Conservation (phyloP, 495 filamentous ascomycete genomes). For the Penicillium chermesinum region DNA sequence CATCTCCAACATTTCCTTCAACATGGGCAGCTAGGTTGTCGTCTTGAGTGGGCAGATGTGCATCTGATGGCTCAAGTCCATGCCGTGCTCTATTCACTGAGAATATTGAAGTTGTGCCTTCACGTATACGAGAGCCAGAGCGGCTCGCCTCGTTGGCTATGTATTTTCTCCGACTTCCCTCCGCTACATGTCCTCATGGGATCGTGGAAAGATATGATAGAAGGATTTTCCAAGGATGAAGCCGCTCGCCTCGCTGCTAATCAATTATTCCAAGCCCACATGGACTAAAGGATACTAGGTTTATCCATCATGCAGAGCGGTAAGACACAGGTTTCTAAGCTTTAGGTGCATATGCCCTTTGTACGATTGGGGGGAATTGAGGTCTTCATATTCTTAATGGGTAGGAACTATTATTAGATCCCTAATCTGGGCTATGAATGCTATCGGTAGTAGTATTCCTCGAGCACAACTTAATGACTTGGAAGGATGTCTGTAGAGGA, state of each 20-base stretch:
- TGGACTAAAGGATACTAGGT: not conserved
- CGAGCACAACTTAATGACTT: too few species aligned
- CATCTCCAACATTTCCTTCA: conserved; percentile 22
- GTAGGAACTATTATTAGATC: too few species aligned
- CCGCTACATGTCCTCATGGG: not conserved
- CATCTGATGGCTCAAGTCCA: conserved; percentile 62
- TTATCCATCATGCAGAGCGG: too few species aligned
- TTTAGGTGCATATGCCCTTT: too few species aligned
- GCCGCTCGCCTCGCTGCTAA: not conserved
- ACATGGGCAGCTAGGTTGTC: conserved; percentile 21
- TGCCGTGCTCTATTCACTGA: conserved; percentile 59
- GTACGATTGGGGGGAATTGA: too few species aligned
- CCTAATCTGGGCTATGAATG: too few species aligned
- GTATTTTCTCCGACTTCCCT: not conserved
- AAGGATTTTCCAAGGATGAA: not conserved
- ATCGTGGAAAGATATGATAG: not conserved
- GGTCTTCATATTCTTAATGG: too few species aligned
- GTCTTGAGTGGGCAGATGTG: conserved; percentile 51
- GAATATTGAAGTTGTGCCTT: conserved; percentile 45
- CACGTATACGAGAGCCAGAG: not conserved
- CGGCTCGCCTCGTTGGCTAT: not conserved
- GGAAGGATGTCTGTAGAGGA: too few species aligned
- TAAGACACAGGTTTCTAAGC: too few species aligned
- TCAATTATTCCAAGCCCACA: not conserved
- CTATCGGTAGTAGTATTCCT: too few species aligned